A percentile compares a stretch with the other conserved stretches of the same genome.
Evolutionary conservation across 768 basidiomycete genomes (phyloP).

Genomic region (Pisolithus microcarpus): DNA sequence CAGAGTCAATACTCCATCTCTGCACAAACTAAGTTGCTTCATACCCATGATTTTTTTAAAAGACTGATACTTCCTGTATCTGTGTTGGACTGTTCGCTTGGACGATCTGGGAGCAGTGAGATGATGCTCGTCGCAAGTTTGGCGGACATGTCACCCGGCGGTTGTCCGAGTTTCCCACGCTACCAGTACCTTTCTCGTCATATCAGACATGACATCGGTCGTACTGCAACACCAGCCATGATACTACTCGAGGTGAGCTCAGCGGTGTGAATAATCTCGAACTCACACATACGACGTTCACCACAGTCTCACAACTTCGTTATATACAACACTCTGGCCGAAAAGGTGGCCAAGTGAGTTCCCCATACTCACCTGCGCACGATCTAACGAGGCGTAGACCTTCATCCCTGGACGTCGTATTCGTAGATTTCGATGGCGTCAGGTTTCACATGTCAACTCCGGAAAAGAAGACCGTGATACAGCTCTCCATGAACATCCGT

Average conservation of each 20-base stretch:
- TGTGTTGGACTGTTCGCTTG: slow-evolving; percentile 3
- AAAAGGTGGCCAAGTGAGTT: slow-evolving; percentile 78
- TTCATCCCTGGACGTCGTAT: slow-evolving; percentile 85
- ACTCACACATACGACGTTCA: slow-evolving; percentile 6
- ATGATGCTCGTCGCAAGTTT: slow-evolving; percentile 10
- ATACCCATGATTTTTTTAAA: slow-evolving; percentile 20
- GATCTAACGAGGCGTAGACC: slow-evolving; percentile 41
- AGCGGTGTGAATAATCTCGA: neutral
- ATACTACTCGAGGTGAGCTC: slow-evolving; percentile 73
- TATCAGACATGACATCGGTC: neutral
- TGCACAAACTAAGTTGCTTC: slow-evolving; percentile 1
- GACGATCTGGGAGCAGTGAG: slow-evolving; percentile 1
- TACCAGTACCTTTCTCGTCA: slow-evolving; percentile 2
- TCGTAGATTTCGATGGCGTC: slow-evolving; percentile 97
- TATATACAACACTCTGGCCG: slow-evolving; percentile 81
- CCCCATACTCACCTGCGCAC: slow-evolving; percentile 3
- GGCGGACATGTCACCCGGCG: slow-evolving; percentile 7
- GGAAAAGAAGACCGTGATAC: slow-evolving; percentile 70
- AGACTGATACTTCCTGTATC: slow-evolving; percentile 6
- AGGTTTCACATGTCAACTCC: slow-evolving; percentile 90
- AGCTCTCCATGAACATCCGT: slow-evolving; percentile 93
- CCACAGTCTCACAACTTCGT: slow-evolving; percentile 83
- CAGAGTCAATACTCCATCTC: slow-evolving; percentile 3
- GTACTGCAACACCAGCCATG: slow-evolving; percentile 36
- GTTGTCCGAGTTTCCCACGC: slow-evolving; percentile 24